A percentile compares a stretch with the other conserved stretches of the same genome.
These are phyloP conservation scores for Colletotrichum melonis DNA, from an alignment of 2,329 filamentous ascomycete species.

Conservation along the genomic window DNA sequence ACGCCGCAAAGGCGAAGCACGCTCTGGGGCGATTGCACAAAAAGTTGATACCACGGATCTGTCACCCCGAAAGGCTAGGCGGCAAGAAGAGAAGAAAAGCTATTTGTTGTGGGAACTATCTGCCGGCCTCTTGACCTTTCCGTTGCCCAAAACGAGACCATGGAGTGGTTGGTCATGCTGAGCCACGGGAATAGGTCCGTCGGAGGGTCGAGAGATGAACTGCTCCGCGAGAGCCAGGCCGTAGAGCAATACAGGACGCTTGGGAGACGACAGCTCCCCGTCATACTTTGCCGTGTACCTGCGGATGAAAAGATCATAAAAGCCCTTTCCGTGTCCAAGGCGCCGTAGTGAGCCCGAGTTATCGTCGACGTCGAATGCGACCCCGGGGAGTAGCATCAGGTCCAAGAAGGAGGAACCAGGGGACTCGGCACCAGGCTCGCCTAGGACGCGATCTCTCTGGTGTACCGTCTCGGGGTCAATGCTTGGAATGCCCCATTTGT, in stretches of 20 bases:
- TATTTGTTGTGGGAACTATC: conserved; percentile 39
- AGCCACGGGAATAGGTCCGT: conserved; percentile 77
- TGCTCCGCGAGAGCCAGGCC: conserved; percentile 91
- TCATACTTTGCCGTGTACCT: conserved; percentile 68
- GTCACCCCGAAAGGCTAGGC: conserved; percentile 47
- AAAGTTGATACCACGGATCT: conserved; percentile 33
- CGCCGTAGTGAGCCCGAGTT: conserved; percentile 70
- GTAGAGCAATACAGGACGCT: conserved; percentile 64
- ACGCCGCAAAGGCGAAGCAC: conserved; percentile 1
- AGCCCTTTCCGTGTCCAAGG: conserved; percentile 94
- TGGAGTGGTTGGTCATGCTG: conserved; percentile 84
- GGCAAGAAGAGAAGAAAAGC: conserved; percentile 50
- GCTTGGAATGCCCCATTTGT: conserved; percentile 96
- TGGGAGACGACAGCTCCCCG: conserved; percentile 31
- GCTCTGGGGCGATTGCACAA: conserved; percentile 15
- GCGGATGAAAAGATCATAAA: conserved; percentile 94
- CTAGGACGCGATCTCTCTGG: conserved; percentile 78
- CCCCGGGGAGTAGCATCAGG: conserved; percentile 89
- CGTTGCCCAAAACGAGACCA: conserved; percentile 79
- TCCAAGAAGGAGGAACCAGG: conserved; percentile 65
- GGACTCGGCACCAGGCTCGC: conserved; percentile 63
- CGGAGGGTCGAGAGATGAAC: conserved; percentile 69
- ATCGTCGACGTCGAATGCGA: conserved; percentile 82
- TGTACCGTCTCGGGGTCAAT: conserved; percentile 74
- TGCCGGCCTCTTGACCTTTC: conserved; percentile 60